Evolutionary conservation across 2,329 filamentous ascomycete genomes (phyloP).

Genomic region (Stagonosporopsis cucurbitacearum): DNA sequence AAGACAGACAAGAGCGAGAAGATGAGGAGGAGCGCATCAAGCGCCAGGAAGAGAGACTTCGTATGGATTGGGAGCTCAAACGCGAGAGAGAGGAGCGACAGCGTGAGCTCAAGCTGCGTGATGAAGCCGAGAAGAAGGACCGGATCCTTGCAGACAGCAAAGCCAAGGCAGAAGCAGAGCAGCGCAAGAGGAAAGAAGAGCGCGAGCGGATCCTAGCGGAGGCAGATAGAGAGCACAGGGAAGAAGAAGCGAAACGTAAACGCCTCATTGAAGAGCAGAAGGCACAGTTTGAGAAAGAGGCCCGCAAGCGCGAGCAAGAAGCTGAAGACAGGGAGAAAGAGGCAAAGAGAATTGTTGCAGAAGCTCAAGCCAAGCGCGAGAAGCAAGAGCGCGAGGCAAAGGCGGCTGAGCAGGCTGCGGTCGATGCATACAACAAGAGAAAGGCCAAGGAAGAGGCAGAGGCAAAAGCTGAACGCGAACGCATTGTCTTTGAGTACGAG

Average conservation of each 20-base stretch:
- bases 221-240: slow-evolving; percentile 20
- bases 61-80: slow-evolving; percentile 26
- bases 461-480: slow-evolving; percentile 39
- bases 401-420: slow-evolving; percentile 40
- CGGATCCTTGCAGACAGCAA: slow-evolving; percentile 47
- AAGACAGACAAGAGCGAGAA: slow-evolving; percentile 42
- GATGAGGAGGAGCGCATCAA: slow-evolving; percentile 26
- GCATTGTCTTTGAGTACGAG: slow-evolving; percentile 47
- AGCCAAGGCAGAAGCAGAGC: slow-evolving; percentile 49
- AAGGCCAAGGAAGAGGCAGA: slow-evolving; percentile 42
- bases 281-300: slow-evolving; percentile 39
- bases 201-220: slow-evolving; percentile 19
- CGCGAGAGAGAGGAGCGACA: slow-evolving; percentile 41
- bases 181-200: slow-evolving; percentile 43
- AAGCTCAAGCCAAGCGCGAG: slow-evolving; percentile 37
- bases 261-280: slow-evolving; percentile 44
- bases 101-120: slow-evolving; percentile 45
- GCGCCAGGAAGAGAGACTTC: slow-evolving; percentile 10
- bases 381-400: slow-evolving; percentile 35
- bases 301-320: slow-evolving; percentile 31
- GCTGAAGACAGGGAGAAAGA: slow-evolving; percentile 18
- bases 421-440: slow-evolving; percentile 45
- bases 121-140: slow-evolving; percentile 50
- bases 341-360: slow-evolving; percentile 29
- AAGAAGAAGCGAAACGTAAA: slow-evolving; percentile 32